Conservation (phyloP, 345 rosid genomes). For the Gossypium longicalyx region DNA sequence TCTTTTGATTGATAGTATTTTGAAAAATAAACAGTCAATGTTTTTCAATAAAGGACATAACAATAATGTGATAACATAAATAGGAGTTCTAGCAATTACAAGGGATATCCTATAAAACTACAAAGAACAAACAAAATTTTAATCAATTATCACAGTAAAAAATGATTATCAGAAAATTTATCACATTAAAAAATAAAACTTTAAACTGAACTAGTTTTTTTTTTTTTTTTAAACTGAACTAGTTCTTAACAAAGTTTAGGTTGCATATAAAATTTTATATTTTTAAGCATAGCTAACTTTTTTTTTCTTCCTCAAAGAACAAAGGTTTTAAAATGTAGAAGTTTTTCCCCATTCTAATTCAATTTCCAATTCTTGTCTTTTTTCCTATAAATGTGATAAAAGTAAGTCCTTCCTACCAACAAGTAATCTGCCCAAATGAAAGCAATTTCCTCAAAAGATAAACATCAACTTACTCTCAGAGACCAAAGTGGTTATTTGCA, state of each 20-base stretch:
- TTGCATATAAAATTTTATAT: not conserved
- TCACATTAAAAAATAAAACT: not conserved
- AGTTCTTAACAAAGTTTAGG: not conserved
- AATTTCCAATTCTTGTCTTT: not conserved
- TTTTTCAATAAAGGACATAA: not conserved
- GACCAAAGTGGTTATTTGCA: conserved; percentile 36
- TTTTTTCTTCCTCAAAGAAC: too few relatives aligned
- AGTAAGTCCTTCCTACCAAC: not conserved
- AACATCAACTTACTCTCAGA: conserved; percentile 46
- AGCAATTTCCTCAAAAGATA: conserved; percentile 11
- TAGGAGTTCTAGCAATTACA: not conserved
- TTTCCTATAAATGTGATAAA: not conserved
- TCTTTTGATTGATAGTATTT: not conserved
- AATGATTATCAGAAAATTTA: not conserved
- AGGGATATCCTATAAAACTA: not conserved
- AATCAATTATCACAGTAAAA: not conserved
- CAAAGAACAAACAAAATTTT: not conserved
- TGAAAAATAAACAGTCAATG: not conserved
- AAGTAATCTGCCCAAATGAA: not conserved
- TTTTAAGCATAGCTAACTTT: not conserved
- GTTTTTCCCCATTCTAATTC: not conserved
- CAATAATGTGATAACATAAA: not conserved
- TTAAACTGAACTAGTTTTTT: not conserved
- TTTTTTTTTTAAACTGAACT: not conserved
- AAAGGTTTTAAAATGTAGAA: not conserved